These are phyloP conservation scores for Kodamaea kakaduensis DNA, from an alignment of 805 yeast species.

Conservation along the genomic window DNA sequence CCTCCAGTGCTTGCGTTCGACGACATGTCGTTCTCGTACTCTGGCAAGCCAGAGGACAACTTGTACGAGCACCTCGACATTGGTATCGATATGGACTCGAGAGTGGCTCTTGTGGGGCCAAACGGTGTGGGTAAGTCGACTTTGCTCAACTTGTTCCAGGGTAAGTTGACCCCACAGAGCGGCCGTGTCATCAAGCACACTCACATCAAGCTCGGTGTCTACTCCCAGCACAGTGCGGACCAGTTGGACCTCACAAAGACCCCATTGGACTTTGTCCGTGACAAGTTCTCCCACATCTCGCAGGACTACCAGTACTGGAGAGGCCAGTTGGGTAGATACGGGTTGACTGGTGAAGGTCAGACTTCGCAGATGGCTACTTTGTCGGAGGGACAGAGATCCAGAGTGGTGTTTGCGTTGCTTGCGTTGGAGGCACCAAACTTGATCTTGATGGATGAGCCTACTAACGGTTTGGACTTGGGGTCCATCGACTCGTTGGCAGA, in stretches of 20 bases:
- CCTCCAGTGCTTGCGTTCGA: slow-evolving; percentile 98
- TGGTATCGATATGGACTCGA: slow-evolving; percentile 99
- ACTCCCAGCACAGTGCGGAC: slow-evolving; percentile 98
- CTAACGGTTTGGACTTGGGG: slow-evolving; percentile 97
- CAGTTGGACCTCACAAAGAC: slow-evolving; percentile 94
- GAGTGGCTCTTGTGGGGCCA: slow-evolving; percentile 97
- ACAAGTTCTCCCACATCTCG: slow-evolving; percentile 81
- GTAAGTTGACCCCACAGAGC: slow-evolving; percentile 79
- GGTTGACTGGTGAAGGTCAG: slow-evolving; percentile 98
- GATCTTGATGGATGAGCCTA: slow-evolving; percentile 96
- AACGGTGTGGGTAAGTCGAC: slow-evolving; percentile 99
- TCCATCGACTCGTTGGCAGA: slow-evolving; percentile 97
- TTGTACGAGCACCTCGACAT: slow-evolving; percentile 87
- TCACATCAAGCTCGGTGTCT: slow-evolving; percentile 96
- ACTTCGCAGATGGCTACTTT: slow-evolving; percentile 97
- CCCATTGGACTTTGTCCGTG: slow-evolving; percentile 95
- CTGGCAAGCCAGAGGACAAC: slow-evolving; percentile 77
- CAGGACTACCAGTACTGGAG: slow-evolving; percentile 99
- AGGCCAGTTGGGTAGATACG: slow-evolving; percentile 95
- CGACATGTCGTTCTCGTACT: slow-evolving; percentile 89
- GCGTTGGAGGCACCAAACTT: slow-evolving; percentile 96
- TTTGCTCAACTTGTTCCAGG: slow-evolving; percentile 93
- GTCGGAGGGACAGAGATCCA: slow-evolving; percentile 98
- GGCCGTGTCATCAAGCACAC: slow-evolving; percentile 98
- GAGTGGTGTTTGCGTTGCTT: slow-evolving; percentile 94